A percentile compares a stretch with the other conserved stretches of the same genome.
Conservation (phyloP, 1,139 yeast species). For the Scheffersomyces segobiensis region DNA sequence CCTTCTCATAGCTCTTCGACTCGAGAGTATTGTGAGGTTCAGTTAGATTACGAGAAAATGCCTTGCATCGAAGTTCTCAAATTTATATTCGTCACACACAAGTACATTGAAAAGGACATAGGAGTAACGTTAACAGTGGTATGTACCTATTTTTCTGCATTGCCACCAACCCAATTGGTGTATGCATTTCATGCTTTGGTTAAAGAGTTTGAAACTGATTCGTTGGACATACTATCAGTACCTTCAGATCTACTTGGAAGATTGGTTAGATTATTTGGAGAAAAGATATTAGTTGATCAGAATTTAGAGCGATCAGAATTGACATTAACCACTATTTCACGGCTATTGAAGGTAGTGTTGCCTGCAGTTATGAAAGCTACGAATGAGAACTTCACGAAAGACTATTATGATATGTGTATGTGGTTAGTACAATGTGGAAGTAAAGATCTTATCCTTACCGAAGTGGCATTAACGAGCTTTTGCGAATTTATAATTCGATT, state of each 20-base stretch:
- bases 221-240: not conserved
- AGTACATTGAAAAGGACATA: not conserved
- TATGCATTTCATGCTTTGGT: not conserved
- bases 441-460: conserved; percentile 26
- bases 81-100: not conserved
- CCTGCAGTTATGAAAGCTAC: conserved; percentile 9
- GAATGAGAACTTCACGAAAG: conserved; percentile 24
- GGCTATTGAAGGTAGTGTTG: conserved; percentile 18
- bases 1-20: not conserved
- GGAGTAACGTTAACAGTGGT: not conserved
- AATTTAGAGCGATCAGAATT: conserved; percentile 38
- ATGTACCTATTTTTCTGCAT: not conserved
- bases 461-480: conserved; percentile 18
- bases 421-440: conserved; percentile 35
- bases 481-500: conserved; percentile 18
- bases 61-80: not conserved
- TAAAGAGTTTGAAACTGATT: not conserved
- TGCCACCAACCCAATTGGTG: not conserved
- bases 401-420: conserved; percentile 34
- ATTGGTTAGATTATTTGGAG: conserved; percentile 32
- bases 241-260: conserved; percentile 1
- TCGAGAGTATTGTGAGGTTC: not conserved
- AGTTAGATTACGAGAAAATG: not conserved
- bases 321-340: conserved; percentile 27
- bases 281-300: conserved; percentile 24